Percentiles rank a stretch among this genome's conserved stretches.
These are phyloP conservation scores for Zostera marina DNA, from an alignment of 116 monocot species.

Conservation along the genomic window DNA sequence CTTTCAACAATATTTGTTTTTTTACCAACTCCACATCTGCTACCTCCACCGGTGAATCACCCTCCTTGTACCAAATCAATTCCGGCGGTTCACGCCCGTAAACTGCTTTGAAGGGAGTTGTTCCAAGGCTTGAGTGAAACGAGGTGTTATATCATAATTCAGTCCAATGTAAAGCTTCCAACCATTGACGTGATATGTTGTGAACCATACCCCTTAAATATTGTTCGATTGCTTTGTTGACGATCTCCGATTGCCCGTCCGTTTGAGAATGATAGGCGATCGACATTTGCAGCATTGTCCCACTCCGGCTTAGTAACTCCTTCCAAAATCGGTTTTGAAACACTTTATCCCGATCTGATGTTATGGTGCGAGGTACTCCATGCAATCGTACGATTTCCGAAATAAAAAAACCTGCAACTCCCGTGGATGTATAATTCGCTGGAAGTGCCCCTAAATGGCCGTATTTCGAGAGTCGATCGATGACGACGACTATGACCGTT, in stretches of 20 bases:
- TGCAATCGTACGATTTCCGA: background rate
- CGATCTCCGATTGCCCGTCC: background rate
- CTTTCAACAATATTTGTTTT: background rate
- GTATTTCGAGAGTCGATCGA: slow-evolving; percentile 10
- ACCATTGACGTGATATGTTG: background rate
- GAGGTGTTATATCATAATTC: slow-evolving; percentile 1
- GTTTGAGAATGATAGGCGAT: background rate
- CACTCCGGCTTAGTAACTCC: background rate
- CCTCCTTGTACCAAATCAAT: background rate
- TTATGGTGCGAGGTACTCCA: background rate
- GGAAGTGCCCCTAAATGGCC: background rate
- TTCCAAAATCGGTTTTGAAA: background rate
- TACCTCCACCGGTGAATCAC: background rate
- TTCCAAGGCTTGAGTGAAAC: background rate
- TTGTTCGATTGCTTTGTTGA: background rate
- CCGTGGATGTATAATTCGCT: background rate
- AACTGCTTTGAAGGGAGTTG: background rate
- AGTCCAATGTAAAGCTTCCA: background rate
- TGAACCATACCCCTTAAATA: background rate
- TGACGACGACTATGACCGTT: background rate
- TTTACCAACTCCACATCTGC: background rate
- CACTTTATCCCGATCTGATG: background rate
- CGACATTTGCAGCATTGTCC: background rate
- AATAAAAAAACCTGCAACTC: background rate
- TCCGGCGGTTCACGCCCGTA: background rate